These are phyloP conservation scores for Diaporthe helianthi DNA, from an alignment of 2,329 filamentous ascomycete species.

Conservation along the genomic window DNA sequence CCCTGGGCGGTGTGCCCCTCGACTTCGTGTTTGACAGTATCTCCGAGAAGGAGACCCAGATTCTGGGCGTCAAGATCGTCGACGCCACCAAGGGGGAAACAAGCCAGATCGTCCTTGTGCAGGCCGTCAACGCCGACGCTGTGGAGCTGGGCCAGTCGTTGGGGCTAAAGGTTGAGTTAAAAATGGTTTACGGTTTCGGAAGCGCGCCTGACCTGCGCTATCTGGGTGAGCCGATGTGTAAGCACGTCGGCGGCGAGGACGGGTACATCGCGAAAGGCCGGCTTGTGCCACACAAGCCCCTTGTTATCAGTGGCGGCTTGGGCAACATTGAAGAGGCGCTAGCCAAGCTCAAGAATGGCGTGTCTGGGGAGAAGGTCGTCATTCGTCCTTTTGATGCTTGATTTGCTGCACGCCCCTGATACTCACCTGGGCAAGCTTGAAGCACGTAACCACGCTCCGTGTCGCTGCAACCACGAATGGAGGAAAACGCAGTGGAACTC, in stretches of 20 bases:
- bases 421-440: no score
- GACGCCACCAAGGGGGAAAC: constrained; percentile 35
- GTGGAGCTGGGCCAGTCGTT: constrained; percentile 34
- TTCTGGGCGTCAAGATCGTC: constrained; percentile 41
- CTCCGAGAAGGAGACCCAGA: constrained; percentile 41
- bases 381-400: constrained; percentile 34
- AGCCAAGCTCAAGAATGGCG: constrained; percentile 40
- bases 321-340: constrained; percentile 39
- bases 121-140: constrained; percentile 32
- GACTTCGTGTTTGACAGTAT: constrained; percentile 44
- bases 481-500: not conserved
- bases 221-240: constrained; percentile 42
- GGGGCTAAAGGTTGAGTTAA: constrained; percentile 26
- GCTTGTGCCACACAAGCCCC: constrained; percentile 41
- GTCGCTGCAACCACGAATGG: no score
- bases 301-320: constrained; percentile 42
- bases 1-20: constrained; percentile 40
- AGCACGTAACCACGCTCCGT: not conserved
- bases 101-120: constrained; percentile 37
- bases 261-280: constrained; percentile 43
- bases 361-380: constrained; percentile 41
- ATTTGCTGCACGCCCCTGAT: not conserved
- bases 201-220: constrained; percentile 40
- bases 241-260: constrained; percentile 40
- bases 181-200: constrained; percentile 37